Evolutionary conservation across 2,329 filamentous ascomycete genomes (phyloP), one percentile per base, ranked within the genome.

Genomic region (Nemania diffusa): DNA sequence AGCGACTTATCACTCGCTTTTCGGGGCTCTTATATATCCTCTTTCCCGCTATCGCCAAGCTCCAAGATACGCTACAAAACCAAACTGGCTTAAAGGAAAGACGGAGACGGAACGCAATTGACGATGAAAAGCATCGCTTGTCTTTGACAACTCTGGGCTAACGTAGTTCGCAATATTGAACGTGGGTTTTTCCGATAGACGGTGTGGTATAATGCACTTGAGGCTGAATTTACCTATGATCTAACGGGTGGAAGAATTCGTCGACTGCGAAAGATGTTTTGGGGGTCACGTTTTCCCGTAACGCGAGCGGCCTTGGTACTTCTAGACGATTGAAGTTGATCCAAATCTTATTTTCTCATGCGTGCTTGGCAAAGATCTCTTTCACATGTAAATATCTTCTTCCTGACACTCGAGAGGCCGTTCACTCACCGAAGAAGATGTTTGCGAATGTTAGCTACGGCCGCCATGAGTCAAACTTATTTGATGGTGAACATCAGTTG

Each of bases 191-290:
- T 17, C 17, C 53, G 52, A 26, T 68, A 37, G 13, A 24, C 17
- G 6, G n/a, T 4, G 6, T 51, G 40, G 61, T 67, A 64, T 5
- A 57, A 37, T 50, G 32, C 56, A 57, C 61, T 24, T 34, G 22
- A 42, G 34, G 22, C 15, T 42, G 5, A 17, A 15, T 50, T 51
- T n/a, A 46, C 40, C 27, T 61, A 53, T 34, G n/a, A 32, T 65
- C n/a, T 69, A 42, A 69, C 37, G 51, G 67, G 67, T 69, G 67
- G 67, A 67, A 67, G 64, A 69, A 67, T 8, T 56, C n/a, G n/a
- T 17, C 32, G n/a, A 34, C 55, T 55, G 62, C 66, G 32, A 55
- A 55, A 8, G 13, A 13, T 13, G 15, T 40, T 17, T 27, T 50
- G 64, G 50, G 42, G 37, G 9, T 50, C 34, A 15, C 24, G 32